These are phyloP conservation scores for Fraxinus greggii DNA, from an alignment of 305 asterid genomes.

Conservation along the genomic window DNA sequence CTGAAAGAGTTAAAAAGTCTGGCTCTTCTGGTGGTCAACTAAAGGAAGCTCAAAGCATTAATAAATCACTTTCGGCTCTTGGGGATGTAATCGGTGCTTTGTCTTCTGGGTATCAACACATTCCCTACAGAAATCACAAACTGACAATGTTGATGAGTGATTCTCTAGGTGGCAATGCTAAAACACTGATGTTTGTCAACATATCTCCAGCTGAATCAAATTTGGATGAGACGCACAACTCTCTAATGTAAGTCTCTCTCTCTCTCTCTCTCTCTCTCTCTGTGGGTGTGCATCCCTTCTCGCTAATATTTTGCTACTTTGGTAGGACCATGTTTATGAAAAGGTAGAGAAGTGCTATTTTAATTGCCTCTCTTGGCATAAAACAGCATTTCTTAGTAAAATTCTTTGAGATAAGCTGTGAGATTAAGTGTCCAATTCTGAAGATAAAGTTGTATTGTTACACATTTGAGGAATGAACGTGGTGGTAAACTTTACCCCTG, in stretches of 20 bases:
- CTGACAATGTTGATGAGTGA: constrained; percentile 97
- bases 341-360: not conserved
- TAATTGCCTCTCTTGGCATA: not conserved
- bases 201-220: constrained; percentile 91
- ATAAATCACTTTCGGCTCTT: constrained; percentile 92
- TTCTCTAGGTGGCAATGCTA: constrained; percentile 95
- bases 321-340: not conserved
- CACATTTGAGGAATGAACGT: not conserved
- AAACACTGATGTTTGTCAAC: constrained; percentile 91
- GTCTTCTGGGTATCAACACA: constrained; percentile 77
- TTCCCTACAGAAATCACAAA: constrained; percentile 95
- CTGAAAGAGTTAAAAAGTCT: constrained; percentile 88
- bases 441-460: not conserved
- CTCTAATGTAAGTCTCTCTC: constrained; percentile 57
- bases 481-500: not conserved
- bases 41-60: constrained; percentile 96
- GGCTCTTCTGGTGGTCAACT: constrained; percentile 84
- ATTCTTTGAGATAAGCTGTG: not conserved
- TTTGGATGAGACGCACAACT: constrained; percentile 90
- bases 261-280: not conserved
- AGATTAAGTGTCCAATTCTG: not conserved
- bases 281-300: not conserved
- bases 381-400: not conserved
- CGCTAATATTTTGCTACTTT: not conserved
- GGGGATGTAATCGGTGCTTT: constrained; percentile 94